Evolutionary conservation across 352 stramenopile species (phyloP).

Genomic region (Phytophthora idaei): DNA sequence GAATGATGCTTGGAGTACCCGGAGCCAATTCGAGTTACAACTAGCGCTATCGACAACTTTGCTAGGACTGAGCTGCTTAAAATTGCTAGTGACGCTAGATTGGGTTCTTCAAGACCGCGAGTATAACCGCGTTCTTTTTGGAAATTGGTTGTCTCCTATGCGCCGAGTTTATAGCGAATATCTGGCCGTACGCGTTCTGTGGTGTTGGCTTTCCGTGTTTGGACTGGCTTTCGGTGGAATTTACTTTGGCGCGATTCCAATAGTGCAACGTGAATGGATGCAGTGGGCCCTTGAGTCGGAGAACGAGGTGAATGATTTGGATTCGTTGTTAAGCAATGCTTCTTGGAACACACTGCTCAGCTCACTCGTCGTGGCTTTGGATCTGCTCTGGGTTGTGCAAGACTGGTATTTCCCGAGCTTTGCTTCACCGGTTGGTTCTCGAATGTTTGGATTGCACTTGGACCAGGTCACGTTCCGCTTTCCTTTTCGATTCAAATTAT

Average conservation of each 20-base stretch:
- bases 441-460: constrained; percentile 47
- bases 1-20: constrained; percentile 4
- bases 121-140: constrained; percentile 32
- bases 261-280: constrained; percentile 34
- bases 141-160: constrained; percentile 35
- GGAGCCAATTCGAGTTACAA: constrained; percentile 44
- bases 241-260: constrained; percentile 32
- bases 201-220: constrained; percentile 33
- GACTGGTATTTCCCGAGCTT: constrained; percentile 61
- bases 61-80: constrained; percentile 46
- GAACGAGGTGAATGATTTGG: constrained; percentile 4
- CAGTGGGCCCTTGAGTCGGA: constrained; percentile 21
- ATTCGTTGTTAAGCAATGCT: constrained; percentile 42
- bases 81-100: constrained; percentile 52
- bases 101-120: constrained; percentile 47
- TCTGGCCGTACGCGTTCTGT: constrained; percentile 27
- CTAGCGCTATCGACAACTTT: constrained; percentile 38
- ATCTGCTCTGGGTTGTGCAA: constrained; percentile 60
- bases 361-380: constrained; percentile 42
- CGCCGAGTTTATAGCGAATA: constrained; percentile 34
- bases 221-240: constrained; percentile 35
- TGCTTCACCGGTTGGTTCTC: constrained; percentile 33
- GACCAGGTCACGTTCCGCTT: constrained; percentile 37
- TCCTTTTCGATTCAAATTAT: constrained; percentile 19
- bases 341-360: constrained; percentile 47